Conservation (phyloP, 2,329 filamentous ascomycete genomes). For the Aspergillus thermomutatus region DNA sequence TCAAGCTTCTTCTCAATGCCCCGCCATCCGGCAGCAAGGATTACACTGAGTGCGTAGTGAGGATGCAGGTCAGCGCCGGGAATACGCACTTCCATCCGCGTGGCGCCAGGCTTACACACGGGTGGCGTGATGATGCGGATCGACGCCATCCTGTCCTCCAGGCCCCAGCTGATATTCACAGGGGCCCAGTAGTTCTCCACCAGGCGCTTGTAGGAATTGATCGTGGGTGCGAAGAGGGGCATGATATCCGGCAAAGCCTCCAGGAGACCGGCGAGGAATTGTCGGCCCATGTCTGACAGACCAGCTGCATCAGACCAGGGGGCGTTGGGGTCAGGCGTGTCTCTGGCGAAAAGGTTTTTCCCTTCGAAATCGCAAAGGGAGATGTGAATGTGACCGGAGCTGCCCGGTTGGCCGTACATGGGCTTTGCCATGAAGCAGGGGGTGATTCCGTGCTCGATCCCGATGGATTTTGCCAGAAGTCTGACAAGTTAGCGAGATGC, state of each 20-base stretch:
- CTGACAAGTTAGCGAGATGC: slow-evolving; percentile 29
- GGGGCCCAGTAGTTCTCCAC: slow-evolving; percentile 99
- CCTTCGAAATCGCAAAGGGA: slow-evolving; percentile 74
- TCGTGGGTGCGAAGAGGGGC: slow-evolving; percentile 86
- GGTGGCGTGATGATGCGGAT: slow-evolving; percentile 86
- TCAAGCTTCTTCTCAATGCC: slow-evolving; percentile 87
- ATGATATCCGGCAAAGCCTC: slow-evolving; percentile 88
- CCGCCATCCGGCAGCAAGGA: slow-evolving; percentile 87
- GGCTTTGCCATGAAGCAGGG: slow-evolving; percentile 99
- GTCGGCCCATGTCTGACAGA: slow-evolving; percentile 83
- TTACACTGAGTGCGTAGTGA: slow-evolving; percentile 77
- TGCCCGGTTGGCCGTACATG: slow-evolving; percentile 80
- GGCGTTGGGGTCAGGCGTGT: slow-evolving; percentile 65
- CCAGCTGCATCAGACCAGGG: slow-evolving; percentile 69
- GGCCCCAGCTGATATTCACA: slow-evolving; percentile 91
- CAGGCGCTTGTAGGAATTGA: slow-evolving; percentile 95
- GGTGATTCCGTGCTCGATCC: slow-evolving; percentile 79
- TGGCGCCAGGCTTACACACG: slow-evolving; percentile 68
- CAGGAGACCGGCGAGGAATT: slow-evolving; percentile 86
- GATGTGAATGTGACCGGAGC: slow-evolving; percentile 90
- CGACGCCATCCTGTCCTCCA: slow-evolving; percentile 88
- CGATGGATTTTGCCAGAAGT: slow-evolving; percentile 82
- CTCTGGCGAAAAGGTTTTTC: slow-evolving; percentile 77
- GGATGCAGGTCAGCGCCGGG: slow-evolving; percentile 81
- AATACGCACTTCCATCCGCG: slow-evolving; percentile 22